Evolutionary conservation across 2,329 filamentous ascomycete species (phyloP), one percentile per base, ranked within the genome.

Genomic region (Aspergillus oerlinghausenensis): DNA sequence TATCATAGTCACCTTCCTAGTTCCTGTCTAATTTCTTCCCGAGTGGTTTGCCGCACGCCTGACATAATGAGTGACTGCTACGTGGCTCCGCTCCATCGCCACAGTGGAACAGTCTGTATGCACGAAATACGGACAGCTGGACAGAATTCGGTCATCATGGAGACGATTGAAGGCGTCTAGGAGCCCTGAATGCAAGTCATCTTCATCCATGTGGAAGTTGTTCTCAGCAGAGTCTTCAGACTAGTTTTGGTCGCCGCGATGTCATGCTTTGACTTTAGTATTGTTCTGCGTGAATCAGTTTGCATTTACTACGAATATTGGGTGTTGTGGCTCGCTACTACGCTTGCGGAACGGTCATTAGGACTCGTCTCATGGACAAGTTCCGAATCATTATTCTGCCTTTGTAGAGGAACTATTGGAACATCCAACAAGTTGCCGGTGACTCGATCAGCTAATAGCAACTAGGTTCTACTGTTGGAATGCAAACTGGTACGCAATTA

Each of bases 101-200:
- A 21, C 55, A 54, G 63, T 65, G 62, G 63, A 61, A 65, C 58
- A 50, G 4, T 55, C 52, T 55, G 29, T 51, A 47, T 62, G 63
- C 61, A 63, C 55, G 60, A 54, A 61, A 59, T 58, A 59, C 61
- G 60, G 55, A 58, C 62, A 63, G 63, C 61, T 65, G 63, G 63
- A 59, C 63, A 62, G 21, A 19, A 29, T 3, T 21, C 40, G 40
- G 21, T 29, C n/a, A 50, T 32, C 26, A 28, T 35, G 49, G 32
- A 14, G 40, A 43, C 40, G 14, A 21, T 43, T 21, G 17, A 21
- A 10, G n/a, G 8, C 8, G 9, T 43, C 7, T 10, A 21, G n/a
- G 21, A 7, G 43, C 43, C 21, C 1, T 47, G 10, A 26, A 26
- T 14, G 43, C 43, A 14, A 45, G 42, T 45, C 42, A 45, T 23